phyloP scores from a whole-genome alignment of 1,139 yeast species.

The Blastobotrys elegans region DNA sequence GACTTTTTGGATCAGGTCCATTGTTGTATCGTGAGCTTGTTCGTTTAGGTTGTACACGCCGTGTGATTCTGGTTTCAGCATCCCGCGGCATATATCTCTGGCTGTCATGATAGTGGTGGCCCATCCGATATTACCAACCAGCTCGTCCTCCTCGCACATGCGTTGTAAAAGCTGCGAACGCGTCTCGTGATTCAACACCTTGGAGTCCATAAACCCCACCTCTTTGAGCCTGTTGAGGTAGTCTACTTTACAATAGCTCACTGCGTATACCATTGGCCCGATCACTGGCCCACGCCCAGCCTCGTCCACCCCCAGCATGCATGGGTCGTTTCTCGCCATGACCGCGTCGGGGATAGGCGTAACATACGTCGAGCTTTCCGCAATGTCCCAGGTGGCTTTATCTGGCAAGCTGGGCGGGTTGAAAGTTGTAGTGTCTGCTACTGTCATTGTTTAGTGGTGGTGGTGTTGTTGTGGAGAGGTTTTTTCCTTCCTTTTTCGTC shows the following conservation, averaged over 20 bases:
- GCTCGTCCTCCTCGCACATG: slow-evolving; percentile 46
- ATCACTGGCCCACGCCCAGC: slow-evolving; percentile 98
- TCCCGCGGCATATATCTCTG: slow-evolving; percentile 78
- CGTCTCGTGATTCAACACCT: slow-evolving; percentile 68
- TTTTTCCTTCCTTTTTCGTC: no score
- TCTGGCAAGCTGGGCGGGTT: slow-evolving; percentile 30
- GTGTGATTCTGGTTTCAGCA: slow-evolving; percentile 64
- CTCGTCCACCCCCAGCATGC: slow-evolving; percentile 86
- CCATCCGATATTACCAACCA: slow-evolving; percentile 71
- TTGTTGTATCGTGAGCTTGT: slow-evolving; percentile 95
- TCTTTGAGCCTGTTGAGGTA: slow-evolving; percentile 52
- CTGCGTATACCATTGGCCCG: slow-evolving; percentile 94
- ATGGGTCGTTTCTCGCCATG: slow-evolving; percentile 29
- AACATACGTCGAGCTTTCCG: slow-evolving; percentile 34
- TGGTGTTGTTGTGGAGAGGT: no score
- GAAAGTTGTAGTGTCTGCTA: slow-evolving; percentile 14
- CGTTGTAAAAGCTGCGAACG: slow-evolving; percentile 57
- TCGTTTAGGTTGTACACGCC: slow-evolving; percentile 72
- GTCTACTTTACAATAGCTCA: slow-evolving; percentile 63
- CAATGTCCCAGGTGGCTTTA: slow-evolving; percentile 15
- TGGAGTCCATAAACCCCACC: slow-evolving; percentile 90
- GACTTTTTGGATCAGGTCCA: slow-evolving; percentile 61
- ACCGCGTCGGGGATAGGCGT: slow-evolving; percentile 35
- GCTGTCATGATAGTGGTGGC: slow-evolving; percentile 83
- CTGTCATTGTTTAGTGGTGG: background rate